Evolutionary conservation across 169 alveolate genomes (phyloP).

Genomic region (Eimeria necatrix): DNA sequence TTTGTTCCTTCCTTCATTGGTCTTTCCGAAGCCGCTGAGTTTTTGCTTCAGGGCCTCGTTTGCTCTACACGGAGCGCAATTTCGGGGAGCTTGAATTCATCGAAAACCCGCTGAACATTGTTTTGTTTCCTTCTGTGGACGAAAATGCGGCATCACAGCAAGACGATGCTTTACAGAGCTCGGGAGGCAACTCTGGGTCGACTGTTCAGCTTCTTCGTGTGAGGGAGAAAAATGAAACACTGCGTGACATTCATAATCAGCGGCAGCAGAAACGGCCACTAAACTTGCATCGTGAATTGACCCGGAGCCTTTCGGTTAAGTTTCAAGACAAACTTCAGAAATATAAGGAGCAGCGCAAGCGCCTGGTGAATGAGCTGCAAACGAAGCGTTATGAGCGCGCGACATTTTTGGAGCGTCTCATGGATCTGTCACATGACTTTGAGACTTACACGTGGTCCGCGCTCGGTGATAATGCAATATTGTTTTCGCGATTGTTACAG

Average conservation of each 20-base stretch:
- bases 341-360: conserved; percentile 57
- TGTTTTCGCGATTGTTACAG: conserved; percentile 48
- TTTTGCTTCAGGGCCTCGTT: conserved; percentile 68
- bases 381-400: conserved; percentile 7
- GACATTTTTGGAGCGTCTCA: conserved; percentile 39
- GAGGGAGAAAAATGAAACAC: conserved; percentile 4
- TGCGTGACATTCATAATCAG: neutral
- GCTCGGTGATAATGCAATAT: neutral
- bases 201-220: conserved; percentile 54
- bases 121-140: conserved; percentile 37
- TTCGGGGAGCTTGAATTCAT: conserved; percentile 76
- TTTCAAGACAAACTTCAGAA: neutral
- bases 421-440: neutral
- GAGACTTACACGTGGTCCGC: neutral
- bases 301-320: neutral
- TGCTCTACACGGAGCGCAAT: conserved; percentile 78
- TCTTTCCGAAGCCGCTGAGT: neutral
- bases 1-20: neutral
- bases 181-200: neutral
- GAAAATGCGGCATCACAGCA: neutral
- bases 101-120: conserved; percentile 59
- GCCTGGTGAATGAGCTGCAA: neutral
- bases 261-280: conserved; percentile 32
- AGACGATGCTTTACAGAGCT: neutral
- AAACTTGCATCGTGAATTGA: conserved; percentile 32